These are phyloP conservation scores for Tillandsia fasciculata DNA, from an alignment of 176 grass and related monocot genomes.

Conservation along the genomic window DNA sequence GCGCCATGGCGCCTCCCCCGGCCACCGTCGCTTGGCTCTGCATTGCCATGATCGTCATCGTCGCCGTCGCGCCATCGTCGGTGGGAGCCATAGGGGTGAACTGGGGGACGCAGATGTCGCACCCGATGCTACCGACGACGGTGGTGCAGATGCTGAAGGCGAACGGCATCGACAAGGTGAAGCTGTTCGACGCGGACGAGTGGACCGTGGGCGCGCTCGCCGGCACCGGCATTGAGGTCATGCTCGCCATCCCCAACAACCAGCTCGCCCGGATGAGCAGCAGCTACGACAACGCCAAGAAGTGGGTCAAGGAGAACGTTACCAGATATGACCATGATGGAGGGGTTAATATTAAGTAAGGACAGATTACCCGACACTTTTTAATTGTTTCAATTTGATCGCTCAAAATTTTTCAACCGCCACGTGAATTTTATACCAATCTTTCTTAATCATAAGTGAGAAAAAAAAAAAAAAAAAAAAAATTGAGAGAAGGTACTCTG, in stretches of 20 bases:
- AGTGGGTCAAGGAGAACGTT: conserved; percentile 72
- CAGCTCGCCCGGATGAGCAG: conserved; percentile 46
- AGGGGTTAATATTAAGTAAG: conserved; percentile 55
- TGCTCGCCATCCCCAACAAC: conserved; percentile 71
- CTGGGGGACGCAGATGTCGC: conserved; percentile 69
- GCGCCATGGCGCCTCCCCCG: conserved; percentile 23
- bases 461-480: no score
- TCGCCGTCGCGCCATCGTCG: background rate
- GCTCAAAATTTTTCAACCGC: background rate
- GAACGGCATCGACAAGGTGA: conserved; percentile 53
- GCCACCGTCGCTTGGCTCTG: conserved; percentile 23
- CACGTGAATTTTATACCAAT: no score
- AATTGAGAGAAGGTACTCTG: no score
- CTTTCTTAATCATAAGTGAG: no score
- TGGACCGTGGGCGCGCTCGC: conserved; percentile 53
- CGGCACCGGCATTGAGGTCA: conserved; percentile 60
- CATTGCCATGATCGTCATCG: background rate
- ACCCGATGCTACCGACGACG: conserved; percentile 32
- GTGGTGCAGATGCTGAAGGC: conserved; percentile 64
- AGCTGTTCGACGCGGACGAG: conserved; percentile 65
- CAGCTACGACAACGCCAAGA: conserved; percentile 45
- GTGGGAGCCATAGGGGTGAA: conserved; percentile 47
- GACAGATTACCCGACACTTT: background rate
- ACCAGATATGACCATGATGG: conserved; percentile 36
- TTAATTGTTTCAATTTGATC: background rate